These are phyloP conservation scores for Filosporella fistucella DNA, from an alignment of 495 filamentous ascomycete genomes.

Conservation along the genomic window DNA sequence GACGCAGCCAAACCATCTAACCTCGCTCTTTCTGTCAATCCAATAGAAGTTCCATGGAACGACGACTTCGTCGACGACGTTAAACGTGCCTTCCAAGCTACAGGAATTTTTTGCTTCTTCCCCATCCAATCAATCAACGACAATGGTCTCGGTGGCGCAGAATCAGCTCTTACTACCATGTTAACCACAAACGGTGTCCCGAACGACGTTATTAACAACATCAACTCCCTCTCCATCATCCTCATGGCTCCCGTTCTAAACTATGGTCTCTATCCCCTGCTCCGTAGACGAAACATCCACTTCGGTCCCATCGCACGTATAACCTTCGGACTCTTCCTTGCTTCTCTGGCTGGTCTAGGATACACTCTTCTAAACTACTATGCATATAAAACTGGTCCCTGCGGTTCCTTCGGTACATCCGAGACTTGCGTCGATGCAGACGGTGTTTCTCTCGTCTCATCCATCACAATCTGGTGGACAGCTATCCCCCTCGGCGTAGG, in stretches of 20 bases:
- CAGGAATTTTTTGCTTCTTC: conserved; percentile 58
- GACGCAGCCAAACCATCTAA: conserved; percentile 60
- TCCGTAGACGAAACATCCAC: conserved; percentile 56
- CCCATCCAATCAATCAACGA: conserved; percentile 67
- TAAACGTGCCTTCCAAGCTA: conserved; percentile 52
- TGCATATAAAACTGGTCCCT: conserved; percentile 56
- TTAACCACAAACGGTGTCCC: conserved; percentile 64
- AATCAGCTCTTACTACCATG: conserved; percentile 51
- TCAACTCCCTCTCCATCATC: conserved; percentile 71
- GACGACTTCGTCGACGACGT: conserved; percentile 56
- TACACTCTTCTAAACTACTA: conserved; percentile 67
- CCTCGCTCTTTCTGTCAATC: conserved; percentile 43
- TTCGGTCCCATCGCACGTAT: conserved; percentile 71
- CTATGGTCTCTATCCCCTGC: conserved; percentile 59
- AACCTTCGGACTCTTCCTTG: conserved; percentile 64
- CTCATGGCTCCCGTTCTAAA: conserved; percentile 68
- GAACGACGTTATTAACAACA: conserved; percentile 75
- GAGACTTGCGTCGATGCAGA: conserved; percentile 24
- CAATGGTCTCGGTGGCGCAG: conserved; percentile 40
- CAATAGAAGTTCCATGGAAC: conserved; percentile 37
- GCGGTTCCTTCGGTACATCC: conserved; percentile 38
- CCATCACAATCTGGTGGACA: conserved; percentile 35
- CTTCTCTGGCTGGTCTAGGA: conserved; percentile 53
- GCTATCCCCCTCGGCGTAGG: conserved; percentile 40
- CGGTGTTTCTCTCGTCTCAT: conserved; percentile 39